Base-by-base conservation (phyloP, 495 filamentous ascomycete species). In the Penicillium angulare region DNA sequence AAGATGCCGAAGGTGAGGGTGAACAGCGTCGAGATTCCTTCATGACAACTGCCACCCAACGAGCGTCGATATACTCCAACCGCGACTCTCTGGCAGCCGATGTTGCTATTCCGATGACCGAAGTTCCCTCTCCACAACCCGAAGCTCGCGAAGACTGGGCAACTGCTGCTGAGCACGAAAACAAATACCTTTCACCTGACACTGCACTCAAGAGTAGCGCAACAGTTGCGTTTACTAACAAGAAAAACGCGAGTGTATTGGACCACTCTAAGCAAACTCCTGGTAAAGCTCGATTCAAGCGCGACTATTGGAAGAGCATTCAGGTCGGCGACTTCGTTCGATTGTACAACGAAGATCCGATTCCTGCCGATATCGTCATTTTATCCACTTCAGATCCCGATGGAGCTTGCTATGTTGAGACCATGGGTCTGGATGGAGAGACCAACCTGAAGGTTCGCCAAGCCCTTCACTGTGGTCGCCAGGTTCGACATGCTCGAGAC, bases 301-400 rank as follows among this genome's bases (percentile, higher is more conserved):
- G 84, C 55, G 93, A 96, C 55, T 83, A 82, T 45, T 99, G 95
- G 95, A 99, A 99, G 65, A 95, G 83, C 62, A 79, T 97, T 20
- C 85, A 95, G 57, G 92, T 97, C 35, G 95, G 95, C 31, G 95
- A 99, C 68, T 97, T 95, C 67, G 87, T 99, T 39, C 89, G 95
- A 47, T 80, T 99, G 43, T 97, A 96, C 71, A 96, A 95, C 54
- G 88, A 95, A 44, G 95, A 99, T 62, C 89, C 92, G 52, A 86
- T 99, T 22, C 95, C 95, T 2, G 92, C 95, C 32, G 95, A 99
- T 71, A 78, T 97, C 36, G 86, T 97, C 42, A 89, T 99, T 44
- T 74, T 99, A n/a, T 90, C 93, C 10, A 97, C 95, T 8, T 97
- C 93, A 2, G 93, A 97, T 59, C 80, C 83, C 3, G 95, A 99